Conservation (phyloP, 192 early-diverging fungal species). For the Nowakowskiella sp. region DNA sequence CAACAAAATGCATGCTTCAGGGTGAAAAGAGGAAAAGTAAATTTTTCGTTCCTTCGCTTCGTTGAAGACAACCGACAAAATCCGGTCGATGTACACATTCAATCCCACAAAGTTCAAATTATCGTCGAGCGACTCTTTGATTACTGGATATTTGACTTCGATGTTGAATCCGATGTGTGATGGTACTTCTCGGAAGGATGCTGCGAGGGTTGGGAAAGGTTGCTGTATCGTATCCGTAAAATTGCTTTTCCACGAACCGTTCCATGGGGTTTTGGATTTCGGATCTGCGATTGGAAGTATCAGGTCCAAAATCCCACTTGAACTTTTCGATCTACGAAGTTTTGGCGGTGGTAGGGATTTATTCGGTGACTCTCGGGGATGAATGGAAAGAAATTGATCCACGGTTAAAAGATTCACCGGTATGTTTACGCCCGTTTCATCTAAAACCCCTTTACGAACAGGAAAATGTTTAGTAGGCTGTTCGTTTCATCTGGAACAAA, state of each 20-base stretch:
- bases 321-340: background rate
- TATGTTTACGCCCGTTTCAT: slow-evolving; percentile 25
- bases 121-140: slow-evolving; percentile 77
- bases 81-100: slow-evolving; percentile 79
- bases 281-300: background rate
- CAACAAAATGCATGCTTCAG: slow-evolving; percentile 75
- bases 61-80: slow-evolving; percentile 69
- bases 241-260: slow-evolving; percentile 63
- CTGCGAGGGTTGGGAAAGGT: slow-evolving; percentile 78
- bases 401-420: slow-evolving; percentile 28
- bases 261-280: slow-evolving; percentile 21
- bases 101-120: slow-evolving; percentile 66
- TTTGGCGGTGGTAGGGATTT: background rate
- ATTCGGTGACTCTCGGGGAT: slow-evolving; percentile 18
- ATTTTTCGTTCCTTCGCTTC: slow-evolving; percentile 58
- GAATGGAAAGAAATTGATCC: slow-evolving; percentile 27
- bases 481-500: too few relatives aligned
- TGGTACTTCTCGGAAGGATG: slow-evolving; percentile 71
- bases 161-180: slow-evolving; percentile 79
- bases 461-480: too few relatives aligned
- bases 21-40: slow-evolving; percentile 90
- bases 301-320: background rate
- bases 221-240: slow-evolving; percentile 71
- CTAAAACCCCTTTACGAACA: slow-evolving; percentile 27
- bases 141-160: slow-evolving; percentile 93